These are phyloP conservation scores for Podila clonocystis DNA, from an alignment of 192 early-diverging fungal species.

Conservation along the genomic window DNA sequence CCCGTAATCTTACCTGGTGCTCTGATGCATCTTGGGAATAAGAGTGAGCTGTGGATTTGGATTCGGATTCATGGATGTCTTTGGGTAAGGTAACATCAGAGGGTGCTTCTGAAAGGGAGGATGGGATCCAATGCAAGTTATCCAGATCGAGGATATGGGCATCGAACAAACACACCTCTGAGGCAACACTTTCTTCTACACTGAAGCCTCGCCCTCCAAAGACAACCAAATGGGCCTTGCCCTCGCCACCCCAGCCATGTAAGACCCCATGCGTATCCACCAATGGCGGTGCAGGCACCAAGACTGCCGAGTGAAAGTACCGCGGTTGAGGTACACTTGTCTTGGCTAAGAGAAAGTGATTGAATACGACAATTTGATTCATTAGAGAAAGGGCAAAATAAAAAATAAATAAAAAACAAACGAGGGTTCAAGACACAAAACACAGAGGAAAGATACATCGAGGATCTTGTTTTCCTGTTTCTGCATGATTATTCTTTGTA, in stretches of 20 bases:
- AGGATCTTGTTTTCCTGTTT: too few species aligned
- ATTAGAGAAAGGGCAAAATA: too few species aligned
- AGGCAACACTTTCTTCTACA: constrained; percentile 50
- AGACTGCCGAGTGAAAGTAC: constrained; percentile 70
- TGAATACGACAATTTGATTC: too few species aligned
- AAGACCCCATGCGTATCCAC: constrained; percentile 21
- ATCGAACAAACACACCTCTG: constrained; percentile 61
- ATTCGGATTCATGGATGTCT: background rate
- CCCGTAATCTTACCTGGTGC: background rate
- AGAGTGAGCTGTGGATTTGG: background rate
- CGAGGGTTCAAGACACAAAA: too few species aligned
- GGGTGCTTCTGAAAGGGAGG: constrained; percentile 6
- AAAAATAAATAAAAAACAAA: too few species aligned
- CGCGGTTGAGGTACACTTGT: constrained; percentile 55
- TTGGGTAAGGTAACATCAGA: background rate
- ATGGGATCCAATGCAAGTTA: constrained; percentile 55
- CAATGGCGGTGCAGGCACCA: constrained; percentile 34
- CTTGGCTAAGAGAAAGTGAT: background rate
- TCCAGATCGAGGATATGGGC: constrained; percentile 58
- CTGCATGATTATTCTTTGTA: too few species aligned
- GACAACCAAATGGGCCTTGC: constrained; percentile 64
- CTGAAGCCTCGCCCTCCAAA: constrained; percentile 77
- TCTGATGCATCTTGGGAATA: background rate
- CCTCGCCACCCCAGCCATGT: constrained; percentile 54
- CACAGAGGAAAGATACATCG: too few species aligned